Conservation (phyloP, 202 grass and related monocot species). For the Schoenoplectus triqueter region DNA sequence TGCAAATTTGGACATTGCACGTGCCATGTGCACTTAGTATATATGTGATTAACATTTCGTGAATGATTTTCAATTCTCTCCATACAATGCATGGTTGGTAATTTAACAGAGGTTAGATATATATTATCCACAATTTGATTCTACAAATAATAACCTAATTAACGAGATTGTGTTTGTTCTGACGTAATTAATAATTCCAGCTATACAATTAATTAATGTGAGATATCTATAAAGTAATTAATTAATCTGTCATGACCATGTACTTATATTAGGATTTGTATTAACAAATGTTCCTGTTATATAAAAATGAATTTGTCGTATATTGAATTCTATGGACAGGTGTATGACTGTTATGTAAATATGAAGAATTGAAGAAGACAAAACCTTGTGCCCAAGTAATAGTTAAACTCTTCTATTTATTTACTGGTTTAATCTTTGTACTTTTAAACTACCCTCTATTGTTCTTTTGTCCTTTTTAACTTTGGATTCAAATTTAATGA, state of each 20-base stretch:
- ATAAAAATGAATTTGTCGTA: neutral
- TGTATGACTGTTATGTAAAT: neutral
- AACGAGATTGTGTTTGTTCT: neutral
- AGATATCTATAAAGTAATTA: neutral
- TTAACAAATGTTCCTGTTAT: neutral
- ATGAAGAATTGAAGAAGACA: neutral
- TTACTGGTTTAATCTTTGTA: neutral
- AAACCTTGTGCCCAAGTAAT: constrained; percentile 6
- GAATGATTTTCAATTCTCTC: neutral
- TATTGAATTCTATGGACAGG: neutral
- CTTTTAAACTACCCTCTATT: neutral
- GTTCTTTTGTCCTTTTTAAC: neutral
- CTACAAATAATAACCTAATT: neutral
- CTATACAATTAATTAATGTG: neutral
- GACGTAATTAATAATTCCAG: neutral
- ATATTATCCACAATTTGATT: neutral
- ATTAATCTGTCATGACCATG: neutral
- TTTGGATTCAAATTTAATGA: constrained; percentile 8
- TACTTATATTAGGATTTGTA: neutral
- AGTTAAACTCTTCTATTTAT: neutral
- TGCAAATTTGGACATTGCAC: neutral
- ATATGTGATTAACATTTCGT: neutral
- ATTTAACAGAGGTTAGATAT: neutral
- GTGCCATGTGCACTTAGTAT: neutral
- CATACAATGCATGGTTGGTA: neutral